Evolutionary conservation across 805 yeast species (phyloP).

Genomic region (Candida argentea): DNA sequence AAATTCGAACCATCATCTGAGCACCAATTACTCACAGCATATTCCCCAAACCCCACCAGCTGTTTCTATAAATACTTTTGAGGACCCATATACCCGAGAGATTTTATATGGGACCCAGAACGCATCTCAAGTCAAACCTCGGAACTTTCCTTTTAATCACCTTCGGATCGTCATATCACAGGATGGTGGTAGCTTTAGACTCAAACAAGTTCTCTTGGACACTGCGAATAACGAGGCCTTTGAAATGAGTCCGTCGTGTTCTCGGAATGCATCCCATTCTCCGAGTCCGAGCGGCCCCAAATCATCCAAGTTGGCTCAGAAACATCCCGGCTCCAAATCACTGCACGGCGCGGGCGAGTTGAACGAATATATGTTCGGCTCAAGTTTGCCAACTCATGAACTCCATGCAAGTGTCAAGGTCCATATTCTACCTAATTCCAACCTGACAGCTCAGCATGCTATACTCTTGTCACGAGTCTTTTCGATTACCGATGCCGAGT

Average conservation of each 20-base stretch:
- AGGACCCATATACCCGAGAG: conserved; percentile 36
- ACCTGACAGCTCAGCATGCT: conserved; percentile 21
- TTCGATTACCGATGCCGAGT: conserved; percentile 19
- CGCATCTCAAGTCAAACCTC: conserved; percentile 16
- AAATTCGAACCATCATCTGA: neutral
- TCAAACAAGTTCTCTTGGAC: conserved; percentile 41
- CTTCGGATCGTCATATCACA: conserved; percentile 40
- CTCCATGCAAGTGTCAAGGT: conserved; percentile 34
- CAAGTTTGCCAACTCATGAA: conserved; percentile 43
- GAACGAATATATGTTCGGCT: conserved; percentile 46
- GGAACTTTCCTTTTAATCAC: conserved; percentile 15
- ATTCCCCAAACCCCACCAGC: conserved; percentile 3
- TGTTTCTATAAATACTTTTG: conserved; percentile 21
- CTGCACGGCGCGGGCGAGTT: conserved; percentile 36
- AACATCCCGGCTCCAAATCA: conserved; percentile 12
- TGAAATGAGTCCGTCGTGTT: conserved; percentile 1
- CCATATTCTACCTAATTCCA: conserved; percentile 35
- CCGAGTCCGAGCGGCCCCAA: neutral
- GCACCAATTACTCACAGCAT: neutral
- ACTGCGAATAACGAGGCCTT: conserved; percentile 17
- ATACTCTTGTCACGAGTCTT: conserved; percentile 38
- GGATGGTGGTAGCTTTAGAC: conserved; percentile 38
- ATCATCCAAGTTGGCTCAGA: conserved; percentile 1
- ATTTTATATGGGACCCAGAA: conserved; percentile 36
- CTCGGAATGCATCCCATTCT: neutral